Evolutionary conservation across 305 asterid genomes (phyloP).

Genomic region (Fraxinus xanthoxyloides): DNA sequence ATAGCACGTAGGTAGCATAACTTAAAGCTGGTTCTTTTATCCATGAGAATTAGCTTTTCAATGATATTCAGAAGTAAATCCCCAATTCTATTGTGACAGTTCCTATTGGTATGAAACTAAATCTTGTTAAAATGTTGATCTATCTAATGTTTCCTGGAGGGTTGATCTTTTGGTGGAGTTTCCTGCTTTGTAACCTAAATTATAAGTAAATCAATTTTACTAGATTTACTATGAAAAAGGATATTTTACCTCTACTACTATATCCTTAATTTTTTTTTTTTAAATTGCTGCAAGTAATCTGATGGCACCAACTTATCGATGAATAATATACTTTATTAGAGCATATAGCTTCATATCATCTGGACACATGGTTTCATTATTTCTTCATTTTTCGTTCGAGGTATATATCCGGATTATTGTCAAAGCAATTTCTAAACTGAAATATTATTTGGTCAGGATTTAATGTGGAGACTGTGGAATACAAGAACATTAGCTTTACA

Average conservation of each 20-base stretch:
- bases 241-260: neutral
- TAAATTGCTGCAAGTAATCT: neutral
- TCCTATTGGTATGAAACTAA: neutral
- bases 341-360: neutral
- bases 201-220: neutral
- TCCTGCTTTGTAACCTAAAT: neutral
- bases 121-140: neutral
- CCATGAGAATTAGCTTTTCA: neutral
- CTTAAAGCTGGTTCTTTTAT: neutral
- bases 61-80: neutral
- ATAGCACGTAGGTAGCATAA: neutral
- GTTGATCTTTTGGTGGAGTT: neutral
- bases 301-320: neutral
- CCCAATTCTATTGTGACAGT: neutral
- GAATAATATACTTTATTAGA: neutral
- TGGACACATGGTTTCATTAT: neutral
- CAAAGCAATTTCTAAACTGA: neutral
- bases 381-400: neutral
- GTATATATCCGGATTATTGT: neutral
- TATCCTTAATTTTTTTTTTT: neutral
- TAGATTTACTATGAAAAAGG: neutral
- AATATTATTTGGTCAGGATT: constrained; percentile 36
- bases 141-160: neutral
- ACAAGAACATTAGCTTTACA: constrained; percentile 64
- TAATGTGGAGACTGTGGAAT: constrained; percentile 68